phyloP scores from a whole-genome alignment of 2,329 filamentous ascomycete species.

The Cercospora sp. region DNA sequence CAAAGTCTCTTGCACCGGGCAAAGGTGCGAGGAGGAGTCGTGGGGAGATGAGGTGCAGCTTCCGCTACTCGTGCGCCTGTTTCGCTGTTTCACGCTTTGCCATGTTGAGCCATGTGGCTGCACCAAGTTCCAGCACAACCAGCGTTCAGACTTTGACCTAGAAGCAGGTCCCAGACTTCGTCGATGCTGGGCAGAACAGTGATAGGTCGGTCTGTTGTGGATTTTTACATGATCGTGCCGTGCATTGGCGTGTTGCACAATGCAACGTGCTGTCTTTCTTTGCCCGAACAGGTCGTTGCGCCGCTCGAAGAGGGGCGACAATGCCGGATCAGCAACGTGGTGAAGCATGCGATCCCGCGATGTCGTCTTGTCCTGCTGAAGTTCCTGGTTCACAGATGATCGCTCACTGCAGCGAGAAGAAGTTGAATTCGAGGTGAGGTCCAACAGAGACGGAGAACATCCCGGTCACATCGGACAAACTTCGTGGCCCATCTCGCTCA shows the following conservation, averaged over 20 bases:
- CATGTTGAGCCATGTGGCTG: constrained; percentile 8
- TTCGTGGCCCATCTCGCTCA: not conserved
- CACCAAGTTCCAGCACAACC: not conserved
- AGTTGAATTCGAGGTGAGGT: not conserved
- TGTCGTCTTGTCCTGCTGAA: not conserved
- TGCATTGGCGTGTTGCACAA: constrained; percentile 1
- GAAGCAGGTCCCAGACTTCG: constrained; percentile 1
- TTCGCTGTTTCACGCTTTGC: constrained; percentile 12
- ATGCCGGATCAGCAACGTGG: not conserved
- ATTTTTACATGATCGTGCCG: not conserved
- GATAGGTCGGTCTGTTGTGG: not conserved
- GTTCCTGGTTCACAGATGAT: not conserved
- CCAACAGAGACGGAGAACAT: not conserved
- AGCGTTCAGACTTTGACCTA: constrained; percentile 3
- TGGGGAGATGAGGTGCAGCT: constrained; percentile 1
- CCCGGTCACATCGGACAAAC: not conserved
- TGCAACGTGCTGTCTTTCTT: not conserved
- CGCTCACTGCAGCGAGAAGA: not conserved
- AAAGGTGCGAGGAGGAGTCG: constrained; percentile 5
- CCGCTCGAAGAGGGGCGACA: not conserved
- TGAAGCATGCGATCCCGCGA: not conserved
- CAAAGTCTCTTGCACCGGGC: not conserved
- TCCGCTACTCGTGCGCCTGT: constrained; percentile 8
- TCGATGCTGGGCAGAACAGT: not conserved
- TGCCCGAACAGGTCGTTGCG: not conserved